phyloP scores from a whole-genome alignment of 2,329 filamentous ascomycete genomes.

The Claviceps pazoutovae region DNA sequence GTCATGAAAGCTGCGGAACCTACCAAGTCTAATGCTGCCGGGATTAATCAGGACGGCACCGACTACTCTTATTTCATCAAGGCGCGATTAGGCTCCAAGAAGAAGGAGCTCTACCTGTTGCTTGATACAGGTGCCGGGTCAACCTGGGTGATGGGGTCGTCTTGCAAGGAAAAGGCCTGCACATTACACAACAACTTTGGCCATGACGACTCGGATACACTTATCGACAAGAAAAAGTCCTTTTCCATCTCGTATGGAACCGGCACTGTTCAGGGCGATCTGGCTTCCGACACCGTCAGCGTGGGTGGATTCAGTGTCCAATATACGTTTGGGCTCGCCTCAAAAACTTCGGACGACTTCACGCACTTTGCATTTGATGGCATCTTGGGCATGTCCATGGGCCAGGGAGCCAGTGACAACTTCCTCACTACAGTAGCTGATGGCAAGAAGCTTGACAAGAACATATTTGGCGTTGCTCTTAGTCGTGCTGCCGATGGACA shows the following conservation, averaged over 20 bases:
- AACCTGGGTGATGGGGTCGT: slow-evolving; percentile 69
- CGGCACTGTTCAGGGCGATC: slow-evolving; percentile 53
- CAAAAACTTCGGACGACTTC: slow-evolving; percentile 60
- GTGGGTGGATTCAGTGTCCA: slow-evolving; percentile 51
- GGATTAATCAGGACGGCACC: slow-evolving; percentile 49
- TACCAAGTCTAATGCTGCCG: slow-evolving; percentile 32
- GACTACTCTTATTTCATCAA: slow-evolving; percentile 53
- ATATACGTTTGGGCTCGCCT: slow-evolving; percentile 60
- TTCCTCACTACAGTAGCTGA: slow-evolving; percentile 50
- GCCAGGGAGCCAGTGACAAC: slow-evolving; percentile 44
- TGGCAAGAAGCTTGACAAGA: slow-evolving; percentile 42
- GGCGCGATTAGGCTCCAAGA: slow-evolving; percentile 39
- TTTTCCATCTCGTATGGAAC: slow-evolving; percentile 67
- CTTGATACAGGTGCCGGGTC: slow-evolving; percentile 56
- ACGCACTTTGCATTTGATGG: slow-evolving; percentile 71
- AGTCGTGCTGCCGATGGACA: slow-evolving; percentile 49
- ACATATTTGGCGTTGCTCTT: slow-evolving; percentile 59
- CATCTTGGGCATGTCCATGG: slow-evolving; percentile 65
- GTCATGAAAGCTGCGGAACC: slow-evolving; percentile 33
- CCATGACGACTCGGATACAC: slow-evolving; percentile 47
- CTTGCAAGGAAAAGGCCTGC: slow-evolving; percentile 55
- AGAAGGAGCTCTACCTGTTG: slow-evolving; percentile 44
- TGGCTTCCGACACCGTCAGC: slow-evolving; percentile 52
- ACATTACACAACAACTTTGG: slow-evolving; percentile 57
- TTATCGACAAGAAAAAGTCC: slow-evolving; percentile 34